These are phyloP conservation scores for Mucor circinelloides DNA, from an alignment of 371 early-diverging fungal genomes.

Conservation along the genomic window DNA sequence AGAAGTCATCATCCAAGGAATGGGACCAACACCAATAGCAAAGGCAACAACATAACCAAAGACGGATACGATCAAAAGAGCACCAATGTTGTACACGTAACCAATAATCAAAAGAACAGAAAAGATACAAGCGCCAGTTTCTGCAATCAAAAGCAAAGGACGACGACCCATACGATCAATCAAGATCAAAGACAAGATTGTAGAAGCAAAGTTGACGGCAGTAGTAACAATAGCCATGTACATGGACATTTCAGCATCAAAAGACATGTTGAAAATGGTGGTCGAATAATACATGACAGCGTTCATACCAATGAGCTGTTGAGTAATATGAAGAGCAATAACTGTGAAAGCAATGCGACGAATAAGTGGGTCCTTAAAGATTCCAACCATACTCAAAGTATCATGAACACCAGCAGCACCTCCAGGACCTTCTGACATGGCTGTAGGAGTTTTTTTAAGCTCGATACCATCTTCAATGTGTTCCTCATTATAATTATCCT, in stretches of 20 bases:
- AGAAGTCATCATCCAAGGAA: slow-evolving; percentile 76
- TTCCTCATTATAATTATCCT: background rate
- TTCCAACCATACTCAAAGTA: slow-evolving; percentile 24
- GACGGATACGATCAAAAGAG: slow-evolving; percentile 63
- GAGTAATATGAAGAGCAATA: slow-evolving; percentile 51
- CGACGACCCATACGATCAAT: slow-evolving; percentile 30
- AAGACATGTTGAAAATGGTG: slow-evolving; percentile 53
- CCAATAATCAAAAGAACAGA: slow-evolving; percentile 60
- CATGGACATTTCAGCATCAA: slow-evolving; percentile 49
- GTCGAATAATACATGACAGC: slow-evolving; percentile 82
- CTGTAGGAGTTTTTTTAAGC: background rate
- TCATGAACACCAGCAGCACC: background rate
- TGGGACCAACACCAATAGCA: slow-evolving; percentile 81
- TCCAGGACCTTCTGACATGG: background rate
- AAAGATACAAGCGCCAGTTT: slow-evolving; percentile 57
- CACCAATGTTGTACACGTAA: slow-evolving; percentile 40
- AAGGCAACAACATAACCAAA: slow-evolving; percentile 77
- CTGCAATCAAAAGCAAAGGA: slow-evolving; percentile 63
- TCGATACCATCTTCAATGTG: background rate
- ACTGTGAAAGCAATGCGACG: slow-evolving; percentile 59
- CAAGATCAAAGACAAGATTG: slow-evolving; percentile 51
- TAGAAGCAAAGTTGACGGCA: slow-evolving; percentile 63
- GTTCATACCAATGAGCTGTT: slow-evolving; percentile 88
- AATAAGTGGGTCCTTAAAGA: slow-evolving; percentile 43
- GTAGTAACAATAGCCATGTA: slow-evolving; percentile 60